phyloP scores from a whole-genome alignment of 169 alveolate species.

The Eimeria zaria region DNA sequence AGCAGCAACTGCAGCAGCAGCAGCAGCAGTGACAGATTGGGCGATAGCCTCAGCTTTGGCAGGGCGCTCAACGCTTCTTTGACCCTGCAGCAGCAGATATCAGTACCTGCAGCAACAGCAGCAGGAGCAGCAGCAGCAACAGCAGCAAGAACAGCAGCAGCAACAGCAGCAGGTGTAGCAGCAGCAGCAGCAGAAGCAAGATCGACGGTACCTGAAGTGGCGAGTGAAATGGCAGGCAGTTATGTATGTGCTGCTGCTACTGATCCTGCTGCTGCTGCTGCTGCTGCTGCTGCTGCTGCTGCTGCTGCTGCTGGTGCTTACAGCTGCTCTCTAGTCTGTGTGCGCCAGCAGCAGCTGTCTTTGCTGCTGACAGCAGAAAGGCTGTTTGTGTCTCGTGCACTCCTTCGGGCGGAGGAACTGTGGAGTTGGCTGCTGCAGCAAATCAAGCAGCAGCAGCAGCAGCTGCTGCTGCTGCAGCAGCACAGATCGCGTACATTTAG shows the following conservation, averaged over 20 bases:
- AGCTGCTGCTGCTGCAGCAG: constrained; percentile 17
- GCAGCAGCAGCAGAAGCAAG: too few species aligned
- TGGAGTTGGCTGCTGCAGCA: constrained; percentile 36
- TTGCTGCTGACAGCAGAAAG: neutral
- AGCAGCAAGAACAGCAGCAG: too few species aligned
- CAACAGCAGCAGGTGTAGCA: too few species aligned
- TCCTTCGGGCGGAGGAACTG: neutral
- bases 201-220: too few species aligned
- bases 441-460: constrained; percentile 42
- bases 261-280: too few species aligned
- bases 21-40: neutral
- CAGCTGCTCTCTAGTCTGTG: constrained; percentile 2
- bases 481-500: neutral
- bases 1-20: constrained; percentile 43
- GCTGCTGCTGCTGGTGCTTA: neutral
- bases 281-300: constrained; percentile 34
- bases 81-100: neutral
- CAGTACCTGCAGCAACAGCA: neutral
- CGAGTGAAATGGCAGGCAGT: neutral
- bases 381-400: neutral
- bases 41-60: constrained; percentile 32
- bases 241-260: neutral
- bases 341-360: constrained; percentile 31
- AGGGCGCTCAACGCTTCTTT: neutral
- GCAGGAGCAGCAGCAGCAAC: neutral